Evolutionary conservation across 2,329 filamentous ascomycete species (phyloP), one percentile per base, ranked within the genome.

Genomic region (Talaromyces sp.): DNA sequence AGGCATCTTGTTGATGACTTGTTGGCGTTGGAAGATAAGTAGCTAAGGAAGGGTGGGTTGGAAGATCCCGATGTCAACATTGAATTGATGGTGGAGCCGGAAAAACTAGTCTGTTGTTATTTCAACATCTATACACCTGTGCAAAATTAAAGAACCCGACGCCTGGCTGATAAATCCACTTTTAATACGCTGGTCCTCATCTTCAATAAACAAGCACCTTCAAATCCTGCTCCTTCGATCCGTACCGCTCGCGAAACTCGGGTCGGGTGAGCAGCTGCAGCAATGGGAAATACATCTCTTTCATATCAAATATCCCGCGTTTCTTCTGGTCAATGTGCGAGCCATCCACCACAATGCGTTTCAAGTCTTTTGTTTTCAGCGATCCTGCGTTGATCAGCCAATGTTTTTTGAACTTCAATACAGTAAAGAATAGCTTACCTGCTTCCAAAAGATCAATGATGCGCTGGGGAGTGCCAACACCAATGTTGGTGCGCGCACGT

Each of bases 261-360:
- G 85, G 79, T 60, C 86, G 82, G 36, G 88, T 84, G 57, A 99
- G 78, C 72, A 96, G 86, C 64, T 86, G 84, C 53, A 91, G 84
- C 55, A 98, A 82, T 7, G 92, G 91, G 70, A 92, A 82, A 79
- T 93, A 88, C 0, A 91, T 91, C 64, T 99, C 95, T 75, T 90
- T 92, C 91, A 98, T 97, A 71, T 98, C 95, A 74, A 96, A 86
- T 65, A 99, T 86, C 0, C 92, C 92, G 54, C 93, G 84, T 81
- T 96, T 96, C 83, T 99, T 99, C 75, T 90, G 86, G 76, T 99
- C 93, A 66, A 97, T 90, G 72, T 96, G 89, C 8, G 92, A 96
- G 15, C 91, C 92, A 76, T 99, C 95, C 33, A 98, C 84, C 9
- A 98, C 85, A 36, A 99, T 84, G 53, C 91, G 85, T 77, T 92